Percentiles rank a stretch among this genome's conserved stretches.
Conservation (phyloP, 2,329 filamentous ascomycete genomes). For the Sporothrix globosa region DNA sequence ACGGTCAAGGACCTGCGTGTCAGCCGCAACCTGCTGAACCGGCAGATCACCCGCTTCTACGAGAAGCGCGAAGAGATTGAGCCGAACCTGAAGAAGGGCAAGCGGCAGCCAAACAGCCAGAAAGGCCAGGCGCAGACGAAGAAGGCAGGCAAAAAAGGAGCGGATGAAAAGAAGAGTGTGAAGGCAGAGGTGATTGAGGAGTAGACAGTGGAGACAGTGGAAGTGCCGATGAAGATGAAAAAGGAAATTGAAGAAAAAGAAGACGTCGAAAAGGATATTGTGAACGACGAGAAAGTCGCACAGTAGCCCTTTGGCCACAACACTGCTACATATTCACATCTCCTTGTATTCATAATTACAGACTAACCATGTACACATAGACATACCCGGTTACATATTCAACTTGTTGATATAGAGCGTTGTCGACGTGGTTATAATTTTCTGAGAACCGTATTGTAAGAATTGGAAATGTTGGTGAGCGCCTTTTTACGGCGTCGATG, state of each 20-base stretch:
- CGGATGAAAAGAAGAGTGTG: too few relatives aligned
- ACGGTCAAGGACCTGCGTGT: constrained; percentile 43
- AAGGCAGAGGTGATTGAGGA: too few relatives aligned
- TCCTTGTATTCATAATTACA: not conserved
- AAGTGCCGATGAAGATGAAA: not conserved
- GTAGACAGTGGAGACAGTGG: not conserved
- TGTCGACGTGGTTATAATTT: too few relatives aligned
- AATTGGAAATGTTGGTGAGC: too few relatives aligned
- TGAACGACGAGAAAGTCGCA: not conserved
- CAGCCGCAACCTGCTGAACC: constrained; percentile 42
- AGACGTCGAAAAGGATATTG: not conserved
- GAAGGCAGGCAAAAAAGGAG: too few relatives aligned
- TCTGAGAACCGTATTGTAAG: too few relatives aligned
- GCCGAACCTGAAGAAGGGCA: constrained; percentile 25
- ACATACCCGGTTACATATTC: not conserved
- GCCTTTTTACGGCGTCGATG: too few relatives aligned
- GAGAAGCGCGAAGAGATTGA: constrained; percentile 35
- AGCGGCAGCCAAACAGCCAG: not conserved
- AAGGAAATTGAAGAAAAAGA: not conserved
- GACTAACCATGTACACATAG: not conserved
- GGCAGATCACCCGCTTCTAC: constrained; percentile 40
- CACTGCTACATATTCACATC: not conserved
- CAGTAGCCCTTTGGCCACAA: not conserved
- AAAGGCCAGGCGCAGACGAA: not conserved
- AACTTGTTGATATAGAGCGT: not conserved